phyloP scores from a whole-genome alignment of 208 protist species.

The Leishmania lainsoni region DNA sequence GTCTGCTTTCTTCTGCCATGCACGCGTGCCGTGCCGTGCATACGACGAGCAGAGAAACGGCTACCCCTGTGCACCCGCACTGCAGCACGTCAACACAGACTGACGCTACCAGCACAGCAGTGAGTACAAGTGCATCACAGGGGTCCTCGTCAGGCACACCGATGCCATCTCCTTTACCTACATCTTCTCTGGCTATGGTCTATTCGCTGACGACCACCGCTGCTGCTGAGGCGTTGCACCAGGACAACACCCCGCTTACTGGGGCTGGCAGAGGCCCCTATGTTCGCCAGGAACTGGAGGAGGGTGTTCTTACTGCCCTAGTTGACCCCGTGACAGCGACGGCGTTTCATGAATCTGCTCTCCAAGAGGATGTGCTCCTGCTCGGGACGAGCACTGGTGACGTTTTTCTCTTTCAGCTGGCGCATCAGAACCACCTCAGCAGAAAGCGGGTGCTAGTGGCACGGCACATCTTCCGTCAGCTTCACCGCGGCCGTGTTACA shows the following conservation, averaged over 20 bases:
- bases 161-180: background rate
- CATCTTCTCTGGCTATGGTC: slow-evolving; percentile 2
- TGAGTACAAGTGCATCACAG: background rate
- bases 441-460: slow-evolving; percentile 40
- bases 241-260: slow-evolving; percentile 48
- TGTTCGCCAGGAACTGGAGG: slow-evolving; percentile 55
- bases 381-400: slow-evolving; percentile 66
- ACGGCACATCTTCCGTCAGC: slow-evolving; percentile 27
- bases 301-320: slow-evolving; percentile 65
- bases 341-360: slow-evolving; percentile 48
- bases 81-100: background rate
- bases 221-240: slow-evolving; percentile 42
- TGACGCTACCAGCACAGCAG: background rate
- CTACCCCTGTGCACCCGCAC: background rate
- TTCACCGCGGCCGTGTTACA: slow-evolving; percentile 56
- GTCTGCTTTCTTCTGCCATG: slow-evolving; percentile 24
- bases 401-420: slow-evolving; percentile 63
- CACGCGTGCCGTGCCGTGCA: slow-evolving; percentile 9
- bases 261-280: slow-evolving; percentile 52
- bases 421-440: slow-evolving; percentile 41
- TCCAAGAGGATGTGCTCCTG: slow-evolving; percentile 74
- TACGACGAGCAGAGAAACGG: background rate
- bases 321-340: slow-evolving; percentile 66
- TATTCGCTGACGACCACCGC: slow-evolving; percentile 41
- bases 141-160: no score